Base-by-base conservation (phyloP, 164 flowering plant genomes). In the Cinnamomum micranthum region DNA sequence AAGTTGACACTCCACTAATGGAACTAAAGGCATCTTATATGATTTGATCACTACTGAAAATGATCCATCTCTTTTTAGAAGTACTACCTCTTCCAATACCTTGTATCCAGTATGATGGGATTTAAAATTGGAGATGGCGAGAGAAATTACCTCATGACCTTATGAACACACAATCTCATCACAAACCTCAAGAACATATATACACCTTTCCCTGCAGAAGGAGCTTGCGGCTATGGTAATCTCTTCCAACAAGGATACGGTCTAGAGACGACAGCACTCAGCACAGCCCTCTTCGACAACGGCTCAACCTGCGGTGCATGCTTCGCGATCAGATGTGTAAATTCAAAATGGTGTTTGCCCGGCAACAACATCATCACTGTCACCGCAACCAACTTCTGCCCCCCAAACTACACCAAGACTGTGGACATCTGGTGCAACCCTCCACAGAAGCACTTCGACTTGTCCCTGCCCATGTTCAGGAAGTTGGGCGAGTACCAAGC, bases 321-420 rank as follows among this genome's bases (percentile, higher is more conserved):
- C 71, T 83, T 20, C 51, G 70, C 79, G 73, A 23, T 83, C 33
- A 47, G 15, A 27, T 84, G 86, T 65, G 12, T 63, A 9, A 62
- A 76, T 50, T 58, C 79, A 5, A 55, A 27, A 63, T 47, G 65
- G 12, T 72, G 73, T 4, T 51, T 75, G 80, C 73, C 17, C 0
- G 6, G 65, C 24, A 0, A 76, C n/a, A 20, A 71, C 19, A 22
- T 65, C 10, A 52, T 79, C 50, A 52, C 2, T 12, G 80, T 82
- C 24, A 82, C 82, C 1, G 84, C 82, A 9, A 82, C 84, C 14
- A 82, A 82, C 63, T 67, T 82, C 25, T 82, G 84, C 80, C 84
- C 82, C 0, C 80, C 84, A 2, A 71, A 80, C 69, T 71, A 41
- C 47, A 13, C 76, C 28, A 64, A 67, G 35, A 10, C 79, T 3